Base-by-base conservation (phyloP, 2,329 filamentous ascomycete genomes). In the Pseudocercospora fijiensis region DNA sequence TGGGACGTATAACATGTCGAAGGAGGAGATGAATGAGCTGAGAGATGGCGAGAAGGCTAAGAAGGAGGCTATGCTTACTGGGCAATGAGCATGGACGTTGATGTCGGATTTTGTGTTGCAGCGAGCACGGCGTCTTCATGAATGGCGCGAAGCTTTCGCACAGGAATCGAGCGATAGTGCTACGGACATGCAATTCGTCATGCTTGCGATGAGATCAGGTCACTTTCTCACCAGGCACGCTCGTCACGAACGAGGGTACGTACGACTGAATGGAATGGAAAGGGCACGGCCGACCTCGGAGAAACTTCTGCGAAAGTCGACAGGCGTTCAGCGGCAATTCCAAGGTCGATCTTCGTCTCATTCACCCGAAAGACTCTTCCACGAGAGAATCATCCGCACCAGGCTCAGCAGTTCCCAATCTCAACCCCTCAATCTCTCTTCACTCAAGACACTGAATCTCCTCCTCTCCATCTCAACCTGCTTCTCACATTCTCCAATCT, bases 1-100 rank as follows among this genome's bases (percentile, higher is more conserved):
- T 58, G 90, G 87, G 1, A 78, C 82, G 2, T 96, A 92, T 79
- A 91, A 99, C 78, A 86, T 91, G 60, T 85, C 84, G 22, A 89
- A 86, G 78, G 91, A 92, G 3, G 94, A 99, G 72, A 73, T 96
- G 51, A 82, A 82, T 56, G 83, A 85, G 56, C 79, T 93, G 63
- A 85, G 86, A 47, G 77, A 83, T 61, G 66, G 68, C 20, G 72
- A 72, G 70, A 73, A 67, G 69, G 67, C 58, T 24, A 70, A 69
- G 64, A 73, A 75, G 67, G 73, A 75, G 66, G 65, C 58, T 22
- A 59, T 71, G 63, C 62, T 74, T 10, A 64, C 58, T 53, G 57
- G 58, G 18, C 57, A 58, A 51, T 64, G 62, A 64, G 26, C 13
- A 24, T 37, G 30, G 30, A 13, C 30, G 30, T 37, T n/a, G n/a